A percentile compares a stretch with the other conserved stretches of the same genome.
These are phyloP conservation scores for Amylostereum areolatum DNA, from an alignment of 1,284 basidiomycete species.

Conservation along the genomic window DNA sequence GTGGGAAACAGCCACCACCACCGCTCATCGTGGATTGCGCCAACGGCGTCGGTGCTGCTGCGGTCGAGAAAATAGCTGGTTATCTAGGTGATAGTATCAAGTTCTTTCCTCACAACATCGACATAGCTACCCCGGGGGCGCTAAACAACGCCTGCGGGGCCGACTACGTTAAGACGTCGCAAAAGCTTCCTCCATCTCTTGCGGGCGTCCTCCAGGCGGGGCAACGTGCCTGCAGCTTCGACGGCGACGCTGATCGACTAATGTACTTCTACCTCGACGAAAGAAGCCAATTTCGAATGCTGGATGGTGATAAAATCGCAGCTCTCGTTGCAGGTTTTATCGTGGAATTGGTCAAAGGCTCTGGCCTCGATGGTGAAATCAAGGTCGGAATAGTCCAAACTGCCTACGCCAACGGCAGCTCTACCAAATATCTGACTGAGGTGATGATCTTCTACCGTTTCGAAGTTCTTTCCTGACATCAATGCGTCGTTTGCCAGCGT, in stretches of 20 bases:
- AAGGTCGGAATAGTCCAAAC: conserved; percentile 96
- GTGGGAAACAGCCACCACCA: conserved; percentile 52
- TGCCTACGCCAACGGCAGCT: conserved; percentile 97
- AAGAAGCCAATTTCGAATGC: conserved; percentile 76
- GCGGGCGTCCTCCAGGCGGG: conserved; percentile 53
- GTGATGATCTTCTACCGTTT: conserved; percentile 36
- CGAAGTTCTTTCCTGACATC: conserved; percentile 3
- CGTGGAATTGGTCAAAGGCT: conserved; percentile 81
- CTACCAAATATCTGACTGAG: conserved; percentile 85
- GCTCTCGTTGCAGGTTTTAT: conserved; percentile 92
- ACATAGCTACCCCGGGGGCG: conserved; percentile 59
- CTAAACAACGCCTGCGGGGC: conserved; percentile 92
- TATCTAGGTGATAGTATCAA: conserved; percentile 52
- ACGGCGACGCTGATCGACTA: conserved; percentile 96
- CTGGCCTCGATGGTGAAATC: conserved; percentile 68
- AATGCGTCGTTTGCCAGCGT: conserved; percentile 41
- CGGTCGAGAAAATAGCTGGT: conserved; percentile 52
- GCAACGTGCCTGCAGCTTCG: conserved; percentile 86
- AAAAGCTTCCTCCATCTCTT: conserved; percentile 77
- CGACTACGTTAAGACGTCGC: conserved; percentile 94
- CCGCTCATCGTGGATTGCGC: conserved; percentile 91
- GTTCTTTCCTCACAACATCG: conserved; percentile 64
- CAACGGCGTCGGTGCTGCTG: conserved; percentile 90
- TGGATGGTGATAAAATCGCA: conserved; percentile 99
- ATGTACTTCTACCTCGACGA: conserved; percentile 93